A percentile compares a stretch with the other conserved stretches of the same genome.
Evolutionary conservation across 129 eudicot species (phyloP).

Genomic region (Solidago caesia): DNA sequence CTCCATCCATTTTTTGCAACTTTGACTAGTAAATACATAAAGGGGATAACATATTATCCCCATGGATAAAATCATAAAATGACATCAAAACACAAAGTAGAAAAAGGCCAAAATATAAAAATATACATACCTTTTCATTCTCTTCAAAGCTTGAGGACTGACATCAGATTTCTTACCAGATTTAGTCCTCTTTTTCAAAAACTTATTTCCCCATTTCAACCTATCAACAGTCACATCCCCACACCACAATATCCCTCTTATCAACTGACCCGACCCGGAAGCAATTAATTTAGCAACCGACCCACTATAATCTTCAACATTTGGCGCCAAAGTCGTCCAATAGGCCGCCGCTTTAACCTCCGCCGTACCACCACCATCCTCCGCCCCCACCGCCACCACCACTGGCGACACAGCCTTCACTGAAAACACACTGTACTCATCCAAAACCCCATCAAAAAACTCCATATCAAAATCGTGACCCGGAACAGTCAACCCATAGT

Average conservation of each 20-base stretch:
- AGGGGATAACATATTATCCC: too few relatives aligned
- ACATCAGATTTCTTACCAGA: constrained; percentile 43
- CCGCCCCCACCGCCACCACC: constrained; percentile 46
- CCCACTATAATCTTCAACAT: constrained; percentile 88
- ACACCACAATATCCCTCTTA: constrained; percentile 96
- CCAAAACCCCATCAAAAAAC: constrained; percentile 61
- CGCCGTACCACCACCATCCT: constrained; percentile 41
- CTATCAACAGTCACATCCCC: constrained; percentile 91
- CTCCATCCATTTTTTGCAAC: too few relatives aligned
- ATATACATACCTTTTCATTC: constrained; percentile 59
- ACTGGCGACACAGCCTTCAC: constrained; percentile 51
- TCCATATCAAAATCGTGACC: constrained; percentile 57
- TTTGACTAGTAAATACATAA: too few relatives aligned
- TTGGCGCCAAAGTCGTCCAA: constrained; percentile 92
- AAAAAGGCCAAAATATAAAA: background rate
- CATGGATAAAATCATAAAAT: background rate
- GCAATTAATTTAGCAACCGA: constrained; percentile 73
- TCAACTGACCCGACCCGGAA: constrained; percentile 73
- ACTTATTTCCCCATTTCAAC: constrained; percentile 81
- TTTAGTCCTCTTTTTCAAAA: constrained; percentile 54
- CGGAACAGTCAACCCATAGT: constrained; percentile 72
- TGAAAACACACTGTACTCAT: constrained; percentile 61
- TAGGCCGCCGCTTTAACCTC: constrained; percentile 74
- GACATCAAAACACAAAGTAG: background rate
- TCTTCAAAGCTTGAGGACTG: constrained; percentile 57